Evolutionary conservation across 1,139 yeast genomes (phyloP).

Genomic region (Suhomyces yuchorum): DNA sequence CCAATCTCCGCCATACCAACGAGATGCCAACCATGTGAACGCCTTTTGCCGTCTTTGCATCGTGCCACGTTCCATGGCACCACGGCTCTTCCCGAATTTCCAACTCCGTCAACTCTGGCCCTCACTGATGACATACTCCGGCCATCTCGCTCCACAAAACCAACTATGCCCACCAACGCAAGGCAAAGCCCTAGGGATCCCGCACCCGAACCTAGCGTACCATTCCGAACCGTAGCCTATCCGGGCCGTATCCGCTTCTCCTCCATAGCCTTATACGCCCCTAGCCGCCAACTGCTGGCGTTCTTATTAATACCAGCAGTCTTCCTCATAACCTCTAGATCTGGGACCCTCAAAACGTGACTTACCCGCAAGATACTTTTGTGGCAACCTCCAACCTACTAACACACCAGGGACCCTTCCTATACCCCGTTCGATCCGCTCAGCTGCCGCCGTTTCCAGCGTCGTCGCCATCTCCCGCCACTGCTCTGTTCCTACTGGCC

Average conservation of each 20-base stretch:
- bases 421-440: background rate
- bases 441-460: background rate
- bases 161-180: too few relatives aligned
- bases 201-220: too few relatives aligned
- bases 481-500: background rate
- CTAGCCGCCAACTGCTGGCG: background rate
- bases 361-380: constrained; percentile 3
- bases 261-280: background rate
- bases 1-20: too few relatives aligned
- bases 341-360: constrained; percentile 6
- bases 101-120: background rate
- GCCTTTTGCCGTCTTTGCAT: too few relatives aligned
- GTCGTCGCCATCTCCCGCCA: background rate
- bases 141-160: background rate
- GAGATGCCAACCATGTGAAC: too few relatives aligned
- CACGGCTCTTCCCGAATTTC: background rate
- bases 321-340: background rate
- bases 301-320: background rate
- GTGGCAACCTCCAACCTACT: constrained; percentile 3
- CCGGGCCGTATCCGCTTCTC: background rate
- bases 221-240: background rate
- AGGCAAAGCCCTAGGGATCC: too few relatives aligned
- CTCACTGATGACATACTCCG: background rate
- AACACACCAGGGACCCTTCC: background rate
- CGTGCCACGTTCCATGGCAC: background rate